A percentile compares a stretch with the other conserved stretches of the same genome.
phyloP scores from a whole-genome alignment of 768 basidiomycete species.

The Hydnum rufescens region DNA sequence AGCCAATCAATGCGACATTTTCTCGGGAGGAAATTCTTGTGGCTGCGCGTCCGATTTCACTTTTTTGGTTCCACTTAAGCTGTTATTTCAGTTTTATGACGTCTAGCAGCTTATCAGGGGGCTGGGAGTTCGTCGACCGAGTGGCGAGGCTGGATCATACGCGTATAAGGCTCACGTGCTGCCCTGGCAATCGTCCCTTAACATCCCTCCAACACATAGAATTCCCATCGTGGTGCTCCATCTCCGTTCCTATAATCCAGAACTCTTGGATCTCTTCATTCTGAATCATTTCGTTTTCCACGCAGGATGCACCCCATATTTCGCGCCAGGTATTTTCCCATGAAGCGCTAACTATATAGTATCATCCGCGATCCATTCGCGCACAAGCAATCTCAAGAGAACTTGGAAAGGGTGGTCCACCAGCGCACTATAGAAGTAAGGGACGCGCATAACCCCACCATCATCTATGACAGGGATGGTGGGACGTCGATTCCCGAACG shows the following conservation, averaged over 20 bases:
- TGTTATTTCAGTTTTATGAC: too few species aligned
- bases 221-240: constrained; percentile 69
- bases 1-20: too few species aligned
- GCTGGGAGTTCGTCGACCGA: too few species aligned
- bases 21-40: too few species aligned
- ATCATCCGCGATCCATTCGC: constrained; percentile 70
- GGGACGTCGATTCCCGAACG: neutral
- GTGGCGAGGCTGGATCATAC: too few species aligned
- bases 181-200: too few species aligned
- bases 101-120: too few species aligned
- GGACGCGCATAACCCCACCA: constrained; percentile 44
- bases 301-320: constrained; percentile 62
- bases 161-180: too few species aligned
- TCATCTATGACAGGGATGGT: neutral
- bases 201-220: constrained; percentile 23
- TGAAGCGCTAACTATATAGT: constrained; percentile 61
- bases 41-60: too few species aligned
- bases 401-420: constrained; percentile 72
- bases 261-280: constrained; percentile 54
- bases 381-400: constrained; percentile 89
- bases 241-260: constrained; percentile 54
- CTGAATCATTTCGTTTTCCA: constrained; percentile 74
- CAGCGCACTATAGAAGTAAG: too few species aligned
- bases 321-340: constrained; percentile 43
- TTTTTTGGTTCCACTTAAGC: too few species aligned